phyloP scores from a whole-genome alignment of 106 monocot species.

The Dioscorea zingiberensis region DNA sequence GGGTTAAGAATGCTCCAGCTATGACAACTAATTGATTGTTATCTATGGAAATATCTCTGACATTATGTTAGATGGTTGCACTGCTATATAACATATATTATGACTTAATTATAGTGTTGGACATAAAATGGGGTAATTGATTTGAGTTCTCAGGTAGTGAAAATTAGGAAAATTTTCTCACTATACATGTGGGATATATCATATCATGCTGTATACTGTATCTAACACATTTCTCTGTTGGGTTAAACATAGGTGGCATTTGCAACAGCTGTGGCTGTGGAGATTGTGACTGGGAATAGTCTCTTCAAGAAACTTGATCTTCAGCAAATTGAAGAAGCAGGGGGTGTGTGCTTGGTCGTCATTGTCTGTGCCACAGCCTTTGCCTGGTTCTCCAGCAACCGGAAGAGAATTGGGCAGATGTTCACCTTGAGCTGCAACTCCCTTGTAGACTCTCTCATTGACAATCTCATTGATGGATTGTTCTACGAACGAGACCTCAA shows the following conservation, averaged over 20 bases:
- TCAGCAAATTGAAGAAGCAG: conserved; percentile 66
- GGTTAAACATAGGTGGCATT: conserved; percentile 52
- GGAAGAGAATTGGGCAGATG: conserved; percentile 51
- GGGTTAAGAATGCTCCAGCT: too few species aligned
- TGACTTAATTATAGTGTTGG: too few species aligned
- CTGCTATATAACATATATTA: too few species aligned
- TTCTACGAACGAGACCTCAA: conserved; percentile 60
- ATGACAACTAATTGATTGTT: too few species aligned
- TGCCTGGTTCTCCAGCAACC: conserved; percentile 66
- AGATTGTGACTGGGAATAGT: conserved; percentile 73
- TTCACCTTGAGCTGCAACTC: conserved; percentile 69
- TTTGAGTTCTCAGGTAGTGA: too few species aligned
- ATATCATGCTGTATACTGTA: too few species aligned
- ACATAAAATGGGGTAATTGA: too few species aligned
- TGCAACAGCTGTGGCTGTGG: conserved; percentile 52
- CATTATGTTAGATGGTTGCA: too few species aligned
- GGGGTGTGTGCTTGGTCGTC: conserved; percentile 54
- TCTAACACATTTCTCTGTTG: too few species aligned
- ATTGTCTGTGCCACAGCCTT: conserved; percentile 56
- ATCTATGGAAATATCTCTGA: too few species aligned
- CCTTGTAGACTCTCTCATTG: conserved; percentile 86
- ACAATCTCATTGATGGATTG: conserved; percentile 80
- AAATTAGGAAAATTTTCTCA: too few species aligned
- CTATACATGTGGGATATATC: too few species aligned
- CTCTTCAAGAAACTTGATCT: conserved; percentile 87